Evolutionary conservation across 2,329 filamentous ascomycete genomes (phyloP).

Genomic region (Apiospora aurea): DNA sequence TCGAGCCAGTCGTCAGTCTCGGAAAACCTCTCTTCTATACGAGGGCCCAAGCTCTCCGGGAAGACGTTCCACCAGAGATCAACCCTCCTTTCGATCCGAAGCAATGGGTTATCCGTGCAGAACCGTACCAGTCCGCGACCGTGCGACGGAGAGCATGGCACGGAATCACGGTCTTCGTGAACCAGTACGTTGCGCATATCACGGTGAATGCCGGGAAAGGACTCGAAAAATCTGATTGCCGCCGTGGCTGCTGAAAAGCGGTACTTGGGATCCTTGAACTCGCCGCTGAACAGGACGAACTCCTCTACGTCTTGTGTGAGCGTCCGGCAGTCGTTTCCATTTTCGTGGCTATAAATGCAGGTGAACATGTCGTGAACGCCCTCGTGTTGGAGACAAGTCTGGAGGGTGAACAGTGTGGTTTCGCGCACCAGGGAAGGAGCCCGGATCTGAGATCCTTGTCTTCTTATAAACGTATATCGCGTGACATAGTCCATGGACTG

Average conservation of each 20-base stretch:
- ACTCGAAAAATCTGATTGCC: not conserved
- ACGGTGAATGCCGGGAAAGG: not conserved
- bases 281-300: not conserved
- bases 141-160: not conserved
- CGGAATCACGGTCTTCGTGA: not conserved
- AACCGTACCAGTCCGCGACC: not conserved
- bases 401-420: not conserved
- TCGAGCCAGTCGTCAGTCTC: too few species aligned
- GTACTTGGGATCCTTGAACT: not conserved
- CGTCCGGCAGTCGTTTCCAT: not conserved
- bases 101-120: not conserved
- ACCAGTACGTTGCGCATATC: not conserved
- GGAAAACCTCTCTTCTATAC: not conserved
- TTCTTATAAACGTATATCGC: not conserved
- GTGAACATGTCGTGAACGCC: not conserved
- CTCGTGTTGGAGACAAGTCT: not conserved
- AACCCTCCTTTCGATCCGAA: conserved; percentile 1
- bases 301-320: not conserved
- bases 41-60: not conserved
- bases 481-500: not conserved
- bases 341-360: not conserved
- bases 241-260: not conserved
- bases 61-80: conserved; percentile 10
- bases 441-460: not conserved
- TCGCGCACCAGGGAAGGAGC: not conserved